Conservation (phyloP, 2,329 filamentous ascomycete species). For the Calonectria pseudoreteaudii region DNA sequence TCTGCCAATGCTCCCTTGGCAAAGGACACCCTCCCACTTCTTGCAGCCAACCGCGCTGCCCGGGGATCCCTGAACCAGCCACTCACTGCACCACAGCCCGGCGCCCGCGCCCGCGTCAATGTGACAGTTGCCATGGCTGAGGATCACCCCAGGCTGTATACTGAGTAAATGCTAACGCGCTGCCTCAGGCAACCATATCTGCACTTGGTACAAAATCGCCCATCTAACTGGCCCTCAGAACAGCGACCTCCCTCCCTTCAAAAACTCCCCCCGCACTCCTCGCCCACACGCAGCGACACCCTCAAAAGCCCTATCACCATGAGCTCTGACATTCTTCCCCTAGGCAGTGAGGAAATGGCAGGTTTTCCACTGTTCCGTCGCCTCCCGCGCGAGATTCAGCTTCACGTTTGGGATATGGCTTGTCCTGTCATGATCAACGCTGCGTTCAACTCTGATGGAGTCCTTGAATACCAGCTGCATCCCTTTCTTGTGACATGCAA, state of each 20-base stretch:
- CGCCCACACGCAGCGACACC: no score
- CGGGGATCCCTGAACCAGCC: neutral
- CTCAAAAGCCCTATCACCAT: neutral
- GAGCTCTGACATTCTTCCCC: neutral
- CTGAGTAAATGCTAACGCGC: neutral
- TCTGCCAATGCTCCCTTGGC: neutral
- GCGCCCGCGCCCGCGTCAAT: neutral
- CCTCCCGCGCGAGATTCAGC: neutral
- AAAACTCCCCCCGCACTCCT: neutral
- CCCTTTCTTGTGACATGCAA: neutral
- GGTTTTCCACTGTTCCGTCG: neutral
- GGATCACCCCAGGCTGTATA: neutral
- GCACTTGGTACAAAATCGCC: neutral
- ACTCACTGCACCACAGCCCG: neutral
- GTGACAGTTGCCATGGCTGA: neutral
- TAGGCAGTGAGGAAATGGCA: neutral
- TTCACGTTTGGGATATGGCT: neutral
- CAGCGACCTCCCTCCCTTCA: neutral
- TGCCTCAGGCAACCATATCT: neutral
- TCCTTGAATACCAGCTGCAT: neutral
- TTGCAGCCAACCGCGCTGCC: neutral
- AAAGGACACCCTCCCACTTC: neutral
- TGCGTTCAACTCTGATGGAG: neutral
- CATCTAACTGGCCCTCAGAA: neutral
- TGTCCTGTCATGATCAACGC: neutral